A percentile compares a stretch with the other conserved stretches of the same genome.
Conservation (phyloP, 768 basidiomycete species). For the Phylloporus sp. region DNA sequence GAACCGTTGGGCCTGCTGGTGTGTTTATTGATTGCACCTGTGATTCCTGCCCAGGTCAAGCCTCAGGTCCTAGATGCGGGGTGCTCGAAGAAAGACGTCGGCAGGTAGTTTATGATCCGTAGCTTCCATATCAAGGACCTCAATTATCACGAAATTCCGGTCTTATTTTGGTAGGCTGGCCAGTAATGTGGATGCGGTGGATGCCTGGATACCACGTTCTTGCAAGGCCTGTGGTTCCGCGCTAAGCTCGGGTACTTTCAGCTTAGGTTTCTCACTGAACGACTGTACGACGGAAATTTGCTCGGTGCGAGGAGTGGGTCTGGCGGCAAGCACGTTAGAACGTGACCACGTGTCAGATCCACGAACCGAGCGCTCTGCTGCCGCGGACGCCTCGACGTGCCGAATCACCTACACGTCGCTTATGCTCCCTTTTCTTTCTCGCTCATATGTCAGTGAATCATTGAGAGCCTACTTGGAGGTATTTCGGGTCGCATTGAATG, state of each 20-base stretch:
- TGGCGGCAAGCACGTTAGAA: slow-evolving; percentile 47
- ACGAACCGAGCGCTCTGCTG: slow-evolving; percentile 8
- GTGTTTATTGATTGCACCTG: too few species aligned
- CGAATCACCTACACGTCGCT: slow-evolving; percentile 8
- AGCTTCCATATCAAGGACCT: slow-evolving; percentile 77
- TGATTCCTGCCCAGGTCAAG: too few species aligned
- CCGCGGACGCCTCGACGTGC: slow-evolving; percentile 14
- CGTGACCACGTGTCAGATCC: slow-evolving; percentile 32
- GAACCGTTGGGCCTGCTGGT: too few species aligned
- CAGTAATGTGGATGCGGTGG: slow-evolving; percentile 3
- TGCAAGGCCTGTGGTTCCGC: slow-evolving; percentile 1
- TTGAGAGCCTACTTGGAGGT: slow-evolving; percentile 57
- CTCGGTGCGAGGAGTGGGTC: slow-evolving; percentile 16
- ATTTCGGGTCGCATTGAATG: too few species aligned
- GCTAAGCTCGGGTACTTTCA: slow-evolving; percentile 3
- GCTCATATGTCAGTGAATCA: slow-evolving; percentile 1
- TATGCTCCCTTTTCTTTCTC: slow-evolving; percentile 40
- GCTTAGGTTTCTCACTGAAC: slow-evolving; percentile 18
- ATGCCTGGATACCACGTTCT: slow-evolving; percentile 6
- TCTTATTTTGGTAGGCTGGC: slow-evolving; percentile 38
- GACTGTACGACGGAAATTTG: slow-evolving; percentile 29
- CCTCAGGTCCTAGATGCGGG: slow-evolving; percentile 78
- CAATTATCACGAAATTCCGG: slow-evolving; percentile 65
- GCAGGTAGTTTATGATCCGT: slow-evolving; percentile 63
- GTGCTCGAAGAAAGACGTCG: slow-evolving; percentile 70